Base-by-base conservation (phyloP, 257 asterid species). In the Penstemon eatonii region DNA sequence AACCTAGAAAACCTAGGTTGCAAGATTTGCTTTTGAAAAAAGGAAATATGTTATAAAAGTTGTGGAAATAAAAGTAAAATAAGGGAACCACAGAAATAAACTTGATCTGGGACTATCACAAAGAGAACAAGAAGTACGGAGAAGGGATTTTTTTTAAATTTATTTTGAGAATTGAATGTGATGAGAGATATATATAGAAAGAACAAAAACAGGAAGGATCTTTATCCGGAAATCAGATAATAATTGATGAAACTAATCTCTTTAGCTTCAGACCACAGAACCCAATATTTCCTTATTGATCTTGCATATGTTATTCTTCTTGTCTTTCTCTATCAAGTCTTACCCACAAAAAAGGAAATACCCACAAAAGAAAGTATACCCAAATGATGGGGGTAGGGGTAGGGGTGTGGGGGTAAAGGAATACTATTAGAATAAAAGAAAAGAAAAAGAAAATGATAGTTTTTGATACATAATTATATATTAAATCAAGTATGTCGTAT, bases 261-360 rank as follows among this genome's bases (percentile, higher is more conserved):
- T 83, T 83, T 79, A 77, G 82, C 83, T 85, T 62, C 37, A 57
- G 83, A 75, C 92, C 92, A 63, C 79, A 77, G 68, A 81, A 68
- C 63, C 60, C 62, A 72, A 65, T 43, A 73, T 76, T 83, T 76
- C 81, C 87, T 58, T 74, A 67, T 83, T 69, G 70, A 77, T 77
- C 78, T 51, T 65, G 36, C 33, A 12, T 73, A 65, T 53, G 52
- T 60, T 66, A 56, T 77, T 73, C 69, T 52, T 36, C 65, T 8
- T 65, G 76, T 65, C 80, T 58, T 70, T 76, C 61, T 56, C 55
- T 15, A 52, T 45, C 60, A 58, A 46, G 53, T 42, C 13, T 66
- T 18, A 62, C 77, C 78, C 74, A 75, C 79, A 58, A 67, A 80
- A 80, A 65, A 63, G 84, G 84, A 58, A 79, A 70, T 44, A 50